phyloP scores from a whole-genome alignment of 73 alveolate species.

The Blepharisma japonicum region DNA sequence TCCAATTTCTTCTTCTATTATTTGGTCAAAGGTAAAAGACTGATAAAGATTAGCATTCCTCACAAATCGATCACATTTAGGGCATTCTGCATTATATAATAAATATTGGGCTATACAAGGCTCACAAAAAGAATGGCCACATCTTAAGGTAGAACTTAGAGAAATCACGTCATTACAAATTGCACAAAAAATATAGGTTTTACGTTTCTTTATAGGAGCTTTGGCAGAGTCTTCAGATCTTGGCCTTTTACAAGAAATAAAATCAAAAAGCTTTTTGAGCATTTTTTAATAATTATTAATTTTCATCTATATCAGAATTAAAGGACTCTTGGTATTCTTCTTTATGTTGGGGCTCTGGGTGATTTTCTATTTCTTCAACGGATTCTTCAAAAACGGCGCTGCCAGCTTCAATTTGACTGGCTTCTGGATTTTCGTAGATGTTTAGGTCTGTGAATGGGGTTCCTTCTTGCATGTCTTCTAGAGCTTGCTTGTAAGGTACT shows the following conservation, averaged over 20 bases:
- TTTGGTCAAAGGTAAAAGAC: conserved; percentile 36
- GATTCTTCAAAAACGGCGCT: conserved; percentile 4
- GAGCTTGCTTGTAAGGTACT: no score
- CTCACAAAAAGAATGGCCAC: conserved; percentile 78
- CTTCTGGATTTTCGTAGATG: no score
- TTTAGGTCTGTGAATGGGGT: no score
- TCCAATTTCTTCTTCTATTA: conserved; percentile 41
- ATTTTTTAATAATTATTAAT: neutral
- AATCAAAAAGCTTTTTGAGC: conserved; percentile 19
- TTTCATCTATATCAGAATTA: conserved; percentile 19
- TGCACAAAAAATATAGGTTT: conserved; percentile 49
- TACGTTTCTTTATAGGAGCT: neutral
- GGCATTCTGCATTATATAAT: conserved; percentile 52
- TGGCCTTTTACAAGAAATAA: conserved; percentile 5
- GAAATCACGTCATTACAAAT: conserved; percentile 46
- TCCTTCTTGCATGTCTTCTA: no score
- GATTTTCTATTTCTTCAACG: conserved; percentile 23
- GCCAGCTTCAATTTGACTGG: no score
- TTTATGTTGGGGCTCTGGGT: neutral
- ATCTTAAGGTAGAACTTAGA: conserved; percentile 45
- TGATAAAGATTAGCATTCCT: conserved; percentile 33
- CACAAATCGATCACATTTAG: conserved; percentile 38
- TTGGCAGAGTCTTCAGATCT: conserved; percentile 25
- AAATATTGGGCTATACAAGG: conserved; percentile 57
- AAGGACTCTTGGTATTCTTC: neutral